Percentiles rank a stretch among this genome's conserved stretches.
phyloP scores from a whole-genome alignment of 768 basidiomycete species.

The Serpula lacrymans region DNA sequence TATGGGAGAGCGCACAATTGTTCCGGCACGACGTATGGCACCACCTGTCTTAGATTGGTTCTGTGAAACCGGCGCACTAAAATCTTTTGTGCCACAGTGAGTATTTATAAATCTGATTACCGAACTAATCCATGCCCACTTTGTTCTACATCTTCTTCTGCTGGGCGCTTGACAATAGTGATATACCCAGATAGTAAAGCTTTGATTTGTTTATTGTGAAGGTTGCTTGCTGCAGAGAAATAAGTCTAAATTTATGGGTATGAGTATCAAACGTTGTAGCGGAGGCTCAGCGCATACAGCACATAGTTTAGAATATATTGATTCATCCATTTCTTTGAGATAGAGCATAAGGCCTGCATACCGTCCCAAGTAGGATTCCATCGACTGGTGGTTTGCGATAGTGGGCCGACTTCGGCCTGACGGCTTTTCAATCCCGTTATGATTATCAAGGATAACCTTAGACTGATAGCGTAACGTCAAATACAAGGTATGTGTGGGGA shows the following conservation, averaged over 20 bases:
- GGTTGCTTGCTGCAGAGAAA: slow-evolving; percentile 79
- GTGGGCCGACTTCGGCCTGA: slow-evolving; percentile 42
- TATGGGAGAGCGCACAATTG: slow-evolving; percentile 75
- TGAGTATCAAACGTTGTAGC: slow-evolving; percentile 1
- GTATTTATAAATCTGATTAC: background rate
- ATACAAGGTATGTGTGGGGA: slow-evolving; percentile 1
- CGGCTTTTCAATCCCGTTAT: slow-evolving; percentile 49
- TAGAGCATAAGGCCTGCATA: slow-evolving; percentile 91
- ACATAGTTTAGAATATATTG: slow-evolving; percentile 82
- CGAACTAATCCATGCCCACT: slow-evolving; percentile 37
- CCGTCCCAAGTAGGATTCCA: slow-evolving; percentile 82
- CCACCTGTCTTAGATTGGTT: slow-evolving; percentile 42
- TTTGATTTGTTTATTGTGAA: slow-evolving; percentile 81
- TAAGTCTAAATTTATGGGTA: slow-evolving; percentile 61
- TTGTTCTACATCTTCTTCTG: slow-evolving; percentile 73
- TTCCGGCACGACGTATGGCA: slow-evolving; percentile 79
- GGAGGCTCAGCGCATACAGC: slow-evolving; percentile 52
- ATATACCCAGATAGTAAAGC: slow-evolving; percentile 60
- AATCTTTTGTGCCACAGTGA: slow-evolving; percentile 34
- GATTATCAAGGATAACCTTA: slow-evolving; percentile 64
- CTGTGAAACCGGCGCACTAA: slow-evolving; percentile 24
- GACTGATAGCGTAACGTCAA: slow-evolving; percentile 44
- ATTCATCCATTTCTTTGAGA: slow-evolving; percentile 94
- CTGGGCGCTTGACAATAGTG: slow-evolving; percentile 56
- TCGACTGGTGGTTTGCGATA: slow-evolving; percentile 59